Evolutionary conservation across 2,329 filamentous ascomycete species (phyloP), one percentile per base, ranked within the genome.

Genomic region (Alternaria brassicae): DNA sequence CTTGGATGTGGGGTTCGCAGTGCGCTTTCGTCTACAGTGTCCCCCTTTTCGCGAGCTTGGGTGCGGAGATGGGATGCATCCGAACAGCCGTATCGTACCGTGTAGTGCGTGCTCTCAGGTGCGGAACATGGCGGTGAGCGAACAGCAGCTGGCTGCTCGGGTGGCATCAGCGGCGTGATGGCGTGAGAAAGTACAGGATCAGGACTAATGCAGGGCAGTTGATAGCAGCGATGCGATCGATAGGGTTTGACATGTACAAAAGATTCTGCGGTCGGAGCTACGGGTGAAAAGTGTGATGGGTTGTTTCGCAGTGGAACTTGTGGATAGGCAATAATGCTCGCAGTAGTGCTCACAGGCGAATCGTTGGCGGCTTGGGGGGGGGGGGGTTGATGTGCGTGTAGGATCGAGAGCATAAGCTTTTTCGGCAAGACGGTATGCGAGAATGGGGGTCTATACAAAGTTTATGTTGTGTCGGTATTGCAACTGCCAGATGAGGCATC

Each of bases 1-100:
- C 56, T 58, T 44, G 56, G 56, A 58, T 58, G 56, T 58, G 56
- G 56, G 56, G 56, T 54, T 58, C 52, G 39, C 44, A 37, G 51
- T 23, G 40, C 28, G 49, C 42, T 49, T 54, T 37, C 12, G 50
- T 39, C 51, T 27, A 8, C 36, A 7, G 21, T 15, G 28, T 34
- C 56, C 56, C 56, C 56, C 51, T 54, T 55, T 58, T 55, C 25
- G 51, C 51, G 47, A 47, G 49, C 40, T 39, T 41, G 40, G 36
- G 47, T 42, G 25, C 52, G 53, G 52, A 56, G 52, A 56, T 44
- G 21, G 12, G 17, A 37, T 48, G 34, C 19, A 40, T 34, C 40
- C 52, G 56, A 37, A 36, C 25, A 25, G 17, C 52, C 52, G 45
- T 53, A 58, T 40, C 32, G 55, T 37, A 25, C 28, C 47, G 56